phyloP scores from a whole-genome alignment of 345 rosid species.

The Euclidium syriacum region DNA sequence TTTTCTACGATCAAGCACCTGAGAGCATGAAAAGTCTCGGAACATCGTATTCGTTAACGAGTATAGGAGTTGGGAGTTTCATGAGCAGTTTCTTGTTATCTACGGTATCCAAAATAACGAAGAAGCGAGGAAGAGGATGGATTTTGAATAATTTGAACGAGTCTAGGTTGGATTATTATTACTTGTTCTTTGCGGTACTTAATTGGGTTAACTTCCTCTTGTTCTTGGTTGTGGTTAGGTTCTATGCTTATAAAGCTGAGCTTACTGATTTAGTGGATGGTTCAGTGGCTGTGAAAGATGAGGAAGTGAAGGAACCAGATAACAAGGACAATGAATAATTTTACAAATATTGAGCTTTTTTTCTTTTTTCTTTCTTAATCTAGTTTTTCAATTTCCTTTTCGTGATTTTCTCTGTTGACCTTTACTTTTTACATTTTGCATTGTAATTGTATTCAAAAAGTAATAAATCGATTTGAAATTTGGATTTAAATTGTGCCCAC shows the following conservation, averaged over 20 bases:
- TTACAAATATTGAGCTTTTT: no score
- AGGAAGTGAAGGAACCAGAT: slow-evolving; percentile 46
- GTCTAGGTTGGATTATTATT: slow-evolving; percentile 67
- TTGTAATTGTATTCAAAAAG: no score
- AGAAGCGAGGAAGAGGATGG: slow-evolving; percentile 51
- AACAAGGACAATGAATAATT: slow-evolving; percentile 9
- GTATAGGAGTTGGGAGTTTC: slow-evolving; percentile 59
- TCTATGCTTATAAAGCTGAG: slow-evolving; percentile 52
- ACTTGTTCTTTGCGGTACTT: slow-evolving; percentile 50
- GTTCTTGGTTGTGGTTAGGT: slow-evolving; percentile 48
- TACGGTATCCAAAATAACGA: slow-evolving; percentile 42
- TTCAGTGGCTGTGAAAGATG: slow-evolving; percentile 47
- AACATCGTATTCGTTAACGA: slow-evolving; percentile 55
- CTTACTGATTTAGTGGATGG: slow-evolving; percentile 48
- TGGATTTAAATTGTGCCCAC: no score
- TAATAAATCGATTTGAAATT: no score
- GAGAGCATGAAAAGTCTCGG: slow-evolving; percentile 80
- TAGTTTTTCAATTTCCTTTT: no score
- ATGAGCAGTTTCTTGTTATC: slow-evolving; percentile 59
- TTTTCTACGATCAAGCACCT: slow-evolving; percentile 89
- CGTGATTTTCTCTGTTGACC: no score
- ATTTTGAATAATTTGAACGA: slow-evolving; percentile 61
- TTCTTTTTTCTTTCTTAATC: no score
- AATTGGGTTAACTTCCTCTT: slow-evolving; percentile 47
- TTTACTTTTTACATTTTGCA: no score